These are phyloP conservation scores for Fagus sylvatica DNA, from an alignment of 306 rosid species.

Conservation along the genomic window DNA sequence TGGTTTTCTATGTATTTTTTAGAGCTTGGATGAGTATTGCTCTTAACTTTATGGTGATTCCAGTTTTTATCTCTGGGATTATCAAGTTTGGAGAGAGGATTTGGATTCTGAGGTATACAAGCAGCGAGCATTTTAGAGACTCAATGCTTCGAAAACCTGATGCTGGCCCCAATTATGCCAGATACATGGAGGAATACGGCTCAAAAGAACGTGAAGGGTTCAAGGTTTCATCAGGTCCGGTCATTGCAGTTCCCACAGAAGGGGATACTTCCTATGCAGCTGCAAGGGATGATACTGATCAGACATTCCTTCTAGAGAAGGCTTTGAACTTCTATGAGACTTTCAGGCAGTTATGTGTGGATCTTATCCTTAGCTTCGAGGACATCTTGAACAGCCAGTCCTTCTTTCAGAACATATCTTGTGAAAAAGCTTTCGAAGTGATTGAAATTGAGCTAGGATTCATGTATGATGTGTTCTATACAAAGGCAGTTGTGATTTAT, in stretches of 20 bases:
- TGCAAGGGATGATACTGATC: too few species aligned
- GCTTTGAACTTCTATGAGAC: slow-evolving; percentile 27
- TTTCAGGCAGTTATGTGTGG: slow-evolving; percentile 38
- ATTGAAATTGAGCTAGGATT: slow-evolving; percentile 53
- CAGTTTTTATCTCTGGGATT: slow-evolving; percentile 24
- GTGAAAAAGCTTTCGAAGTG: slow-evolving; percentile 20
- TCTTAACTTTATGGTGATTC: slow-evolving; percentile 24
- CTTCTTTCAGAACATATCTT: slow-evolving; percentile 9
- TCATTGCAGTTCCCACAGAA: too few species aligned
- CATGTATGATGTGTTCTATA: slow-evolving; percentile 39
- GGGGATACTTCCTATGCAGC: too few species aligned
- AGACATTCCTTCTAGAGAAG: not conserved
- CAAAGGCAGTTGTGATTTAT: slow-evolving; percentile 39
- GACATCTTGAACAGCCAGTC: slow-evolving; percentile 16
- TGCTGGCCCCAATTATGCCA: too few species aligned
- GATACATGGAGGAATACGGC: too few species aligned
- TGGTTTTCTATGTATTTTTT: slow-evolving; percentile 15
- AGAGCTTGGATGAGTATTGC: not conserved
- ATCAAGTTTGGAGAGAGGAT: slow-evolving; percentile 40
- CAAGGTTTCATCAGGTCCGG: not conserved
- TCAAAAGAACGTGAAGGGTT: slow-evolving; percentile 36
- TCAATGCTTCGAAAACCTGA: too few species aligned
- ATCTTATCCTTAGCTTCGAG: slow-evolving; percentile 38
- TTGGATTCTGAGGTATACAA: slow-evolving; percentile 32
- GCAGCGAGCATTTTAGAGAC: slow-evolving; percentile 31